These are phyloP conservation scores for Jacaranda mimosifolia DNA, from an alignment of 257 asterid genomes.

Conservation along the genomic window DNA sequence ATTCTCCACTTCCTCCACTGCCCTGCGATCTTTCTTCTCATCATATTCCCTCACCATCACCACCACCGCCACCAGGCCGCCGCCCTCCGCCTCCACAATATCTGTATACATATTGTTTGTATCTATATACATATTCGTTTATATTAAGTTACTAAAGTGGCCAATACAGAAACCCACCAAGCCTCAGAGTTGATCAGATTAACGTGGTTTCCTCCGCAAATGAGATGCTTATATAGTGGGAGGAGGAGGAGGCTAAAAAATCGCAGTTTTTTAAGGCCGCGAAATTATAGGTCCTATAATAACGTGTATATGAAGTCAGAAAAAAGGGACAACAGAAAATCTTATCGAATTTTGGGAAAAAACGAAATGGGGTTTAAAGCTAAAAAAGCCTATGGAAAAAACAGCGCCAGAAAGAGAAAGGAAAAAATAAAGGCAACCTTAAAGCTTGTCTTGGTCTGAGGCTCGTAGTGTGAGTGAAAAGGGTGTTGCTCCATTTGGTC, in stretches of 20 bases:
- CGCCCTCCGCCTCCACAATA: conserved; percentile 44
- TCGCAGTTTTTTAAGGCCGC: conserved; percentile 34
- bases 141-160: neutral
- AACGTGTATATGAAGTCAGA: conserved; percentile 50
- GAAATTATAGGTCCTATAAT: conserved; percentile 17
- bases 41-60: conserved; percentile 81
- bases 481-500: conserved; percentile 13
- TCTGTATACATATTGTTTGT: neutral
- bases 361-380: conserved; percentile 7
- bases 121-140: neutral
- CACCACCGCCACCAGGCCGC: conserved; percentile 46
- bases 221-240: conserved; percentile 38
- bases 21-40: conserved; percentile 53
- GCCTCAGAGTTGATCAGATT: neutral
- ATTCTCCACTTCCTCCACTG: conserved; percentile 82
- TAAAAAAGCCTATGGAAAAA: conserved; percentile 21
- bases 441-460: conserved; percentile 14
- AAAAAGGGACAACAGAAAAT: conserved; percentile 33
- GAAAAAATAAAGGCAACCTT: conserved; percentile 3
- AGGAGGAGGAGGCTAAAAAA: neutral
- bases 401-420: neutral
- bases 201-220: neutral
- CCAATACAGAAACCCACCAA: neutral
- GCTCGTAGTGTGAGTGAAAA: neutral
- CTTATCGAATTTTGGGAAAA: conserved; percentile 38